Evolutionary conservation across 768 basidiomycete species (phyloP).

Genomic region (Galerina marginata): DNA sequence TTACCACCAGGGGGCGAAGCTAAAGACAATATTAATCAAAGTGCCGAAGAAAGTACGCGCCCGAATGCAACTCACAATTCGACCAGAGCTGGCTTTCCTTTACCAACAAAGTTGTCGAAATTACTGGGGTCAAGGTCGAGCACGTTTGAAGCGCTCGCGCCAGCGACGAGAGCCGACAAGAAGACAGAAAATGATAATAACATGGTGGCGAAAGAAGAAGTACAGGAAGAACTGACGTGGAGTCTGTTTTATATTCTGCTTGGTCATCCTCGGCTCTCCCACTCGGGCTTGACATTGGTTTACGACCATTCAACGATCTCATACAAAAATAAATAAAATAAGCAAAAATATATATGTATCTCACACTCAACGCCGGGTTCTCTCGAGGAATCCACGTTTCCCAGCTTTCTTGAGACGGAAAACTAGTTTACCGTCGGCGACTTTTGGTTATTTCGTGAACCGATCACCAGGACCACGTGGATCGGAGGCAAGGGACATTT

Average conservation of each 20-base stretch:
- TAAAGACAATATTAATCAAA: constrained; percentile 29
- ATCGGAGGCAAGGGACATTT: constrained; percentile 8
- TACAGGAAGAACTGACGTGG: constrained; percentile 36
- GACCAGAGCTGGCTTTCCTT: constrained; percentile 83
- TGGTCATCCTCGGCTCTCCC: constrained; percentile 33
- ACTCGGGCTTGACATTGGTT: constrained; percentile 2
- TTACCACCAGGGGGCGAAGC: constrained; percentile 91
- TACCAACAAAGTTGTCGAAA: constrained; percentile 77
- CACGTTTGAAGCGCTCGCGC: constrained; percentile 79
- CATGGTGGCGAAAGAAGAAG: constrained; percentile 52
- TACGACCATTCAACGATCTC: constrained; percentile 4
- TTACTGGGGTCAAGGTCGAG: constrained; percentile 76
- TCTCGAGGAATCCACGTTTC: too few relatives aligned
- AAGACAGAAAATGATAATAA: constrained; percentile 60
- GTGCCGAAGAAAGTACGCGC: not conserved
- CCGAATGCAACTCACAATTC: constrained; percentile 75
- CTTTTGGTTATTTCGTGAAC: constrained; percentile 3
- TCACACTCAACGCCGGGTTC: too few relatives aligned
- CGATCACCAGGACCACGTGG: constrained; percentile 22
- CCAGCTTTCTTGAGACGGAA: not conserved
- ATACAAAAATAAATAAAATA: not conserved
- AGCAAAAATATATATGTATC: too few relatives aligned
- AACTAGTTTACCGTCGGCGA: constrained; percentile 6
- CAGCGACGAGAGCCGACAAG: constrained; percentile 58
- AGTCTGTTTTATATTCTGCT: constrained; percentile 33